phyloP scores from a whole-genome alignment of 2,329 filamentous ascomycete species.

The Sporothrix pallida region DNA sequence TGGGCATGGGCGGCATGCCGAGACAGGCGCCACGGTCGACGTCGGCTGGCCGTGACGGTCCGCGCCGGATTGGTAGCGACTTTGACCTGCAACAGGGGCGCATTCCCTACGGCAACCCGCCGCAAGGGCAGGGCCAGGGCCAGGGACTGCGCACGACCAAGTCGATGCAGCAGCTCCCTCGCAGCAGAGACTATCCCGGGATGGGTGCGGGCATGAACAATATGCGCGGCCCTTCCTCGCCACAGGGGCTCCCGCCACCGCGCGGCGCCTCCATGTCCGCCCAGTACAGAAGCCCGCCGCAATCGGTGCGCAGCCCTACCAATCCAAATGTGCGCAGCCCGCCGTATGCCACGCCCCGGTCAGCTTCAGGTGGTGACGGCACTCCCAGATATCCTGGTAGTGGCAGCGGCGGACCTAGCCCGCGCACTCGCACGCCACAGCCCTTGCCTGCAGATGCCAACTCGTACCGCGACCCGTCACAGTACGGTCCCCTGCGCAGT shows the following conservation, averaged over 20 bases:
- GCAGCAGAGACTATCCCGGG: slow-evolving; percentile 2
- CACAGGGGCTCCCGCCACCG: neutral
- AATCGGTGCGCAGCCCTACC: neutral
- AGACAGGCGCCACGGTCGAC: neutral
- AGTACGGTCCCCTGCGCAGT: slow-evolving; percentile 12
- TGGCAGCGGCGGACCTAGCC: neutral
- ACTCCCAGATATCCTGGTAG: no score
- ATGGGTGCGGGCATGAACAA: neutral
- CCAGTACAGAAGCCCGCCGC: slow-evolving; percentile 21
- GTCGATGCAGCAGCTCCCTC: slow-evolving; percentile 34
- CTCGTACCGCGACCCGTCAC: neutral
- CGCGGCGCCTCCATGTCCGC: slow-evolving; percentile 27
- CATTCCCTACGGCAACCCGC: slow-evolving; percentile 27
- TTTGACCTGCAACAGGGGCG: slow-evolving; percentile 8
- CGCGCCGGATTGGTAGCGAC: neutral
- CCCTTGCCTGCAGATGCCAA: neutral
- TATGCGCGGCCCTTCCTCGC: neutral
- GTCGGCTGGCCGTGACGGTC: slow-evolving; percentile 9
- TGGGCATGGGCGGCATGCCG: neutral
- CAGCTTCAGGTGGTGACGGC: neutral
- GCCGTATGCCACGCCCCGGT: neutral
- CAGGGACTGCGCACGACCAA: slow-evolving; percentile 14
- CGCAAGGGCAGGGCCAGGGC: neutral
- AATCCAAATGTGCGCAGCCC: slow-evolving; percentile 7
- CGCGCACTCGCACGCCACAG: neutral